phyloP scores from a whole-genome alignment of 1,284 basidiomycete species.

The Coriolopsis trogii region DNA sequence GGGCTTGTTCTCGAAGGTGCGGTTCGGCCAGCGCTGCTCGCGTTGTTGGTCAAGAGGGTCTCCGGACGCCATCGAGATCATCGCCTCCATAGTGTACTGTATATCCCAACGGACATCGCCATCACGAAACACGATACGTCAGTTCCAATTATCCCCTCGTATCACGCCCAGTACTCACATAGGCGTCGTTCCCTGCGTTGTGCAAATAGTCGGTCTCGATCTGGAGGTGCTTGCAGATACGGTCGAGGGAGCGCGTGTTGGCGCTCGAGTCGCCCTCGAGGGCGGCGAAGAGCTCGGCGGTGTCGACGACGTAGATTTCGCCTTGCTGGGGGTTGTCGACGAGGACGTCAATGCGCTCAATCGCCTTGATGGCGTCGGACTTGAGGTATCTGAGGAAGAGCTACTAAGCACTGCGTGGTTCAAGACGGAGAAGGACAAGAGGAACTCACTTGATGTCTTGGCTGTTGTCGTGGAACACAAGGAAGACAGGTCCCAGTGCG shows the following conservation, averaged over 20 bases:
- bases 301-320: conserved; percentile 73
- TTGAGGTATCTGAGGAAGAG: conserved; percentile 51
- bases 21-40: conserved; percentile 75
- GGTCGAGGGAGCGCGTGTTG: conserved; percentile 57
- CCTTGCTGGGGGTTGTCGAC: conserved; percentile 53
- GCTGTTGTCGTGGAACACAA: conserved; percentile 77
- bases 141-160: too few relatives aligned
- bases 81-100: conserved; percentile 70
- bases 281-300: conserved; percentile 70
- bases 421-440: background rate
- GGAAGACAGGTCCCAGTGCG: conserved; percentile 63
- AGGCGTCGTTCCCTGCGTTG: conserved; percentile 86
- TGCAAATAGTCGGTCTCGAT: conserved; percentile 62
- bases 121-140: too few relatives aligned
- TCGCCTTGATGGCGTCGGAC: conserved; percentile 48
- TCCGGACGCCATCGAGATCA: conserved; percentile 70
- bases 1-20: conserved; percentile 45
- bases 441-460: conserved; percentile 70
- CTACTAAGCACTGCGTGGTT: background rate
- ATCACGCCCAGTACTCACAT: conserved; percentile 65
- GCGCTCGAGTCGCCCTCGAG: conserved; percentile 60
- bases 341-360: conserved; percentile 56
- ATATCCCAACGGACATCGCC: too few relatives aligned
- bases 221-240: conserved; percentile 62
- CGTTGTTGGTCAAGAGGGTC: conserved; percentile 72